Conservation (phyloP, 208 protist genomes). For the Leishmania guyanensis region DNA sequence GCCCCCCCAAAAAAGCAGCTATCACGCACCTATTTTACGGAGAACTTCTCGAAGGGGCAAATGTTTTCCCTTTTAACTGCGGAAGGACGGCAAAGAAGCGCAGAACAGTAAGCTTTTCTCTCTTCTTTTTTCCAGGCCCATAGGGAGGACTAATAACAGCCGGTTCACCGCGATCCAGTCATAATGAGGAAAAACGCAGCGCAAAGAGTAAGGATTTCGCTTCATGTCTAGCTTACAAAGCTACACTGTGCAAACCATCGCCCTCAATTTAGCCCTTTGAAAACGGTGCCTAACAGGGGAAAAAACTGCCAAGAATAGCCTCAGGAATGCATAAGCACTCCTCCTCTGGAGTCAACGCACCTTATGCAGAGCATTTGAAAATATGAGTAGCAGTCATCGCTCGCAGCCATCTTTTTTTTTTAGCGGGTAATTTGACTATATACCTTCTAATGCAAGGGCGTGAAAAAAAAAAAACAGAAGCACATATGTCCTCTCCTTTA, state of each 20-base stretch:
- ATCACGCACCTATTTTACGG: neutral
- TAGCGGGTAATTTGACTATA: no score
- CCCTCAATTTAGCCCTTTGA: neutral
- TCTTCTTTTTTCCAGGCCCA: neutral
- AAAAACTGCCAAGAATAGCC: neutral
- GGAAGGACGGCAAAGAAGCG: neutral
- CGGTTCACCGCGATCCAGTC: neutral
- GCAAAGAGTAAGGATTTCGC: neutral
- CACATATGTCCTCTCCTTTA: slow-evolving; percentile 16
- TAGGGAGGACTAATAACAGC: neutral
- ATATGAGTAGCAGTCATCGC: neutral
- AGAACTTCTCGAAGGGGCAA: neutral
- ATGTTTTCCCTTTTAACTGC: neutral
- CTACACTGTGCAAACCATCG: neutral
- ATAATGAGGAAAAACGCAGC: neutral
- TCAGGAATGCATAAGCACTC: no score
- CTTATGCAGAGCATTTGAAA: no score
- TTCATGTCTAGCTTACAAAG: no score
- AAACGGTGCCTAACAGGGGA: no score
- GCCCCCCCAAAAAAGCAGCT: no score
- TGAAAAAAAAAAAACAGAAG: neutral
- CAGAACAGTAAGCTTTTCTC: neutral
- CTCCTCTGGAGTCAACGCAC: neutral
- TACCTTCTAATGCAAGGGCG: neutral
- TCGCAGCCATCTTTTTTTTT: neutral